phyloP scores from a whole-genome alignment of 2,329 filamentous ascomycete genomes.

The Arthroderma sp. region DNA sequence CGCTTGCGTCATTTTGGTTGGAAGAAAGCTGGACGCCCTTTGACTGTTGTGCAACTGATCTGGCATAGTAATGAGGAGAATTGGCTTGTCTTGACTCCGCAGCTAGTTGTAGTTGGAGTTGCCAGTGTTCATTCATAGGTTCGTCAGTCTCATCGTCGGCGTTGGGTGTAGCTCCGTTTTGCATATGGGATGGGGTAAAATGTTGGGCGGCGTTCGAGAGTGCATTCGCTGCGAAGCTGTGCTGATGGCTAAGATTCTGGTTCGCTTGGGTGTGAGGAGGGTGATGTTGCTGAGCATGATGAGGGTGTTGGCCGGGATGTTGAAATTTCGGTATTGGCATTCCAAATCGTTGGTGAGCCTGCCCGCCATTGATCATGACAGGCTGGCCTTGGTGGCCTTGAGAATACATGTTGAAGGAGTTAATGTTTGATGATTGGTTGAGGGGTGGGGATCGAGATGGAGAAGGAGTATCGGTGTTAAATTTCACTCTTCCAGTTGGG shows the following conservation, averaged over 20 bases:
- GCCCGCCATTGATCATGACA: constrained; percentile 38
- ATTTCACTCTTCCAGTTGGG: constrained; percentile 32
- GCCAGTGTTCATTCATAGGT: constrained; percentile 63
- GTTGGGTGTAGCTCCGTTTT: constrained; percentile 45
- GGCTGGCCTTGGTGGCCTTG: constrained; percentile 36
- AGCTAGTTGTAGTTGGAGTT: constrained; percentile 68
- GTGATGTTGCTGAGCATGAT: constrained; percentile 30
- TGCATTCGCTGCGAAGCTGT: constrained; percentile 33
- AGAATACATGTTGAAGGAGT: constrained; percentile 35
- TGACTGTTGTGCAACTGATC: constrained; percentile 34
- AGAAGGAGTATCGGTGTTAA: constrained; percentile 34
- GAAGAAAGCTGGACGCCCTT: constrained; percentile 34
- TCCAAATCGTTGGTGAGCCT: constrained; percentile 35
- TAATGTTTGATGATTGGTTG: constrained; percentile 30
- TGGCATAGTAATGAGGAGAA: constrained; percentile 57
- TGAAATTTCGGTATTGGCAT: constrained; percentile 38
- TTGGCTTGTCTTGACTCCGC: constrained; percentile 59
- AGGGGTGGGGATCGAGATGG: constrained; percentile 35
- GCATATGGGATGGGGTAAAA: constrained; percentile 45
- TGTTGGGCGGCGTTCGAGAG: constrained; percentile 40
- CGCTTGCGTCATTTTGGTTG: constrained; percentile 37
- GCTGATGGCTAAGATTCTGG: constrained; percentile 36
- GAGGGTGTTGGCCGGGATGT: constrained; percentile 33
- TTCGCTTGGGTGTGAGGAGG: constrained; percentile 29
- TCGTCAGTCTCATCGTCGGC: constrained; percentile 45